These are phyloP conservation scores for Lentinula lateritia DNA, from an alignment of 768 basidiomycete genomes.

Conservation along the genomic window DNA sequence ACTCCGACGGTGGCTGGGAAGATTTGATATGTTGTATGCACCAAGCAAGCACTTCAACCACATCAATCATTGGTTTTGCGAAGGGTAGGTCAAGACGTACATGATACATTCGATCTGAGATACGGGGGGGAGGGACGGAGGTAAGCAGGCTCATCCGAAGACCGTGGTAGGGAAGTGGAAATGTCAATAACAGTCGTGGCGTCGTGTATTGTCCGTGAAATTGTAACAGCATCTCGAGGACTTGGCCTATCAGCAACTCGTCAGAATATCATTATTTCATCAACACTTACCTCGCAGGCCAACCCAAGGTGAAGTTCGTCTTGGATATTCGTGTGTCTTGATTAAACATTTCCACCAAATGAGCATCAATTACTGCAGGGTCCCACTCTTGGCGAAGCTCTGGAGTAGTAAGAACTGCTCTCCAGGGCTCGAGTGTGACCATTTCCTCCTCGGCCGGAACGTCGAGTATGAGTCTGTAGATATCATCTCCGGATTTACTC, in stretches of 20 bases:
- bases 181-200: conserved; percentile 81
- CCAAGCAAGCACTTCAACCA: conserved; percentile 75
- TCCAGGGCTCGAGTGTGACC: conserved; percentile 71
- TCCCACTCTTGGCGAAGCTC: conserved; percentile 92
- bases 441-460: conserved; percentile 60
- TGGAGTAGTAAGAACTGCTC: conserved; percentile 75
- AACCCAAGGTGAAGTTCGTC: conserved; percentile 89
- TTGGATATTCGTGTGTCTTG: conserved; percentile 79
- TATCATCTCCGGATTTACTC: conserved; percentile 64
- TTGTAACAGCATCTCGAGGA: conserved; percentile 91
- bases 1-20: conserved; percentile 25
- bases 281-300: conserved; percentile 85
- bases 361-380: conserved; percentile 83
- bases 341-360: conserved; percentile 82
- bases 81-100: conserved; percentile 34
- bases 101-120: conserved; percentile 79
- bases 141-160: conserved; percentile 86
- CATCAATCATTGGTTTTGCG: conserved; percentile 5
- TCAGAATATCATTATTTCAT: neutral
- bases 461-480: conserved; percentile 81
- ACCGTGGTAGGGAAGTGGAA: conserved; percentile 90
- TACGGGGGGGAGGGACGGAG: conserved; percentile 88
- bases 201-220: conserved; percentile 82
- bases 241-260: conserved; percentile 30
- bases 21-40: conserved; percentile 70